These are phyloP conservation scores for Scleroderma bovista DNA, from an alignment of 768 basidiomycete genomes.

Conservation along the genomic window DNA sequence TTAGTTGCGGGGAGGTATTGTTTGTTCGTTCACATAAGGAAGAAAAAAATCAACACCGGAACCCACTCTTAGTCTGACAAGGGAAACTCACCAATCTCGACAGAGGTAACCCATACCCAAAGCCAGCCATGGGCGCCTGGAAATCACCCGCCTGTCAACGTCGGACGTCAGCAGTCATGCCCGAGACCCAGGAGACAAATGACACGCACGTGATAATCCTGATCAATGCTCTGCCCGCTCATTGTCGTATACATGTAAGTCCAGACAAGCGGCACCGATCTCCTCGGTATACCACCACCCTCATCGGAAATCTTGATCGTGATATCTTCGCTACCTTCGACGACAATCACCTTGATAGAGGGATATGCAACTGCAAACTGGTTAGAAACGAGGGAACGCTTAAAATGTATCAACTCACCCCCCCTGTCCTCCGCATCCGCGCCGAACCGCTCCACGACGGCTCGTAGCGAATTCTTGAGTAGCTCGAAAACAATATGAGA, in stretches of 20 bases:
- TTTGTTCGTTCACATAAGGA: not conserved
- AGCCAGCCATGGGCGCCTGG: constrained; percentile 97
- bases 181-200: not conserved
- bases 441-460: constrained; percentile 91
- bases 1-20: too few species aligned
- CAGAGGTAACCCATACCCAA: constrained; percentile 89
- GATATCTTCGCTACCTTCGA: constrained; percentile 97
- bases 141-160: constrained; percentile 69
- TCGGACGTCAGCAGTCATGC: not conserved
- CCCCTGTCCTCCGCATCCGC: constrained; percentile 59
- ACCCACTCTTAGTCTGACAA: not conserved
- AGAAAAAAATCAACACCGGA: not conserved
- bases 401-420: not conserved
- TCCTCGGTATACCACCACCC: constrained; percentile 86
- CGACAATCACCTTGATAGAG: constrained; percentile 90
- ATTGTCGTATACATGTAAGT: constrained; percentile 97
- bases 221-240: constrained; percentile 63
- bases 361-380: constrained; percentile 42
- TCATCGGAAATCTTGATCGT: constrained; percentile 99
- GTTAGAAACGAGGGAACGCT: too few species aligned
- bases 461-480: constrained; percentile 94
- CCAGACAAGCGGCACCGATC: constrained; percentile 92
- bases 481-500: constrained; percentile 97
- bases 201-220: constrained; percentile 50
- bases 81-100: constrained; percentile 71